Evolutionary conservation across 108 stramenopile species (phyloP).

Genomic region (Bacterosira constricta): DNA sequence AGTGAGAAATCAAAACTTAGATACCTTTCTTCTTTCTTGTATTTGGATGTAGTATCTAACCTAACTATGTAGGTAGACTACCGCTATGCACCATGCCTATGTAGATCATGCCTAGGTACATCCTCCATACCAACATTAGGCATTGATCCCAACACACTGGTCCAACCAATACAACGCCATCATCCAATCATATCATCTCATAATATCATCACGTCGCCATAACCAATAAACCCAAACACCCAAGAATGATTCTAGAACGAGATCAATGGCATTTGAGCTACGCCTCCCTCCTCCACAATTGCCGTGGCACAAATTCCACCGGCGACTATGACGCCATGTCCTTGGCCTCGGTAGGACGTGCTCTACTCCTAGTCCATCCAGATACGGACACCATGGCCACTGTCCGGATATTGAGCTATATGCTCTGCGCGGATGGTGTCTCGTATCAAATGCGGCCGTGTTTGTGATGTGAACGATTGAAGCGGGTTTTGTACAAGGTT

Average conservation of each 20-base stretch:
- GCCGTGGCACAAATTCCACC: constrained; percentile 29
- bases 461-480: constrained; percentile 22
- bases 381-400: constrained; percentile 80
- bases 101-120: too few relatives aligned
- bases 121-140: too few relatives aligned
- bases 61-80: too few relatives aligned
- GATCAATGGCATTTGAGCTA: constrained; percentile 84
- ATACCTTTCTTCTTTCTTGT: too few relatives aligned
- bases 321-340: constrained; percentile 3
- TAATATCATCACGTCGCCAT: too few relatives aligned
- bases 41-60: too few relatives aligned
- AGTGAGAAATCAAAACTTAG: too few relatives aligned
- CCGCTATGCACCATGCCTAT: too few relatives aligned
- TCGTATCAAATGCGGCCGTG: constrained; percentile 76
- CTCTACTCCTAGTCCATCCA: constrained; percentile 66
- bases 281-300: constrained; percentile 74
- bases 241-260: constrained; percentile 80
- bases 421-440: constrained; percentile 75
- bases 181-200: too few relatives aligned
- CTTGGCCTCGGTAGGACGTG: constrained; percentile 53
- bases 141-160: too few relatives aligned
- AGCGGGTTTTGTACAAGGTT: neutral
- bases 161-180: too few relatives aligned
- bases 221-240: too few relatives aligned
- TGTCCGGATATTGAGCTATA: constrained; percentile 73